phyloP scores from a whole-genome alignment of 192 early-diverging fungal genomes.

The Entophlyctis helioformis region DNA sequence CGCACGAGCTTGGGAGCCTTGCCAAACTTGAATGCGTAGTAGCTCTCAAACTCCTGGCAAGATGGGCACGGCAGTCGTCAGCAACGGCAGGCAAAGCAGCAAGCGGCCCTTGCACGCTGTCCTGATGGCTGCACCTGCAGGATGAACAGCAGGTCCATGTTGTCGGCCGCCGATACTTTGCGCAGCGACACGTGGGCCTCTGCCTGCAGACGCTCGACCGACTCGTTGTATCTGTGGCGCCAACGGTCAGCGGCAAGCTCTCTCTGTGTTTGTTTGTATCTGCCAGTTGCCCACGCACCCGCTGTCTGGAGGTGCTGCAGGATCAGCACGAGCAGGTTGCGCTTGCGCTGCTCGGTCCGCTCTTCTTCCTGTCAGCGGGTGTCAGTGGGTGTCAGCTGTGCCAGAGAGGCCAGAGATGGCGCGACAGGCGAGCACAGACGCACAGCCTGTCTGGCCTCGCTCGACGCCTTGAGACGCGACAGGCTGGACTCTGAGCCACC shows the following conservation, averaged over 20 bases:
- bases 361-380: slow-evolving; percentile 14
- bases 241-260: background rate
- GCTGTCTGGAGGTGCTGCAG: slow-evolving; percentile 25
- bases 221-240: slow-evolving; percentile 17
- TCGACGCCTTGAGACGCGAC: slow-evolving; percentile 13
- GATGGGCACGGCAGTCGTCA: background rate
- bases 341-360: slow-evolving; percentile 18
- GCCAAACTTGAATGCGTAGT: slow-evolving; percentile 42
- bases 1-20: slow-evolving; percentile 30
- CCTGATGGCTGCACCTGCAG: slow-evolving; percentile 35
- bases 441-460: slow-evolving; percentile 13
- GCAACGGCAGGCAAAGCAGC: background rate
- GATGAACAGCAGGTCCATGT: slow-evolving; percentile 37
- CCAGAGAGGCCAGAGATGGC: background rate
- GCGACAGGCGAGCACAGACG: background rate
- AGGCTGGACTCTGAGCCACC: slow-evolving; percentile 12
- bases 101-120: background rate
- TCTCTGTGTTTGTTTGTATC: no score
- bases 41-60: slow-evolving; percentile 37
- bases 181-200: slow-evolving; percentile 29
- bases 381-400: no score
- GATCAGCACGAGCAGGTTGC: slow-evolving; percentile 29
- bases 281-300: slow-evolving; percentile 4
- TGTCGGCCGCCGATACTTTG: slow-evolving; percentile 35
- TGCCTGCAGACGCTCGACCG: slow-evolving; percentile 23